Percentiles rank a stretch among this genome's conserved stretches.
phyloP scores from a whole-genome alignment of 345 rosid genomes.

The Noccaea caerulescens region DNA sequence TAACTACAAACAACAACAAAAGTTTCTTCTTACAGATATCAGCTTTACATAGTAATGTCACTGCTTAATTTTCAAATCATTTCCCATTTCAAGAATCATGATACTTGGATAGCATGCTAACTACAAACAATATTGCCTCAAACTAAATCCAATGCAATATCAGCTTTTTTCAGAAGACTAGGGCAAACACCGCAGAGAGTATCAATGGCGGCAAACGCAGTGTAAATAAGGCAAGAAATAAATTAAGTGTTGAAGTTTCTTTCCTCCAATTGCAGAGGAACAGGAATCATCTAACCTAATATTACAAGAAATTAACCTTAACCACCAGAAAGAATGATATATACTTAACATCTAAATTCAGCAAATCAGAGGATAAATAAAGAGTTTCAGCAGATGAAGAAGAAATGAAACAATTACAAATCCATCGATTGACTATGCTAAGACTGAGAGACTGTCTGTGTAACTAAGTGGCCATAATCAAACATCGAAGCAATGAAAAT shows the following conservation, averaged over 20 bases:
- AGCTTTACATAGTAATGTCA: not conserved
- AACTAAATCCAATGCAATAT: not conserved
- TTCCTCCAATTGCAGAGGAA: not conserved
- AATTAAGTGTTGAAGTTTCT: constrained; percentile 3
- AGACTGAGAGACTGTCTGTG: not conserved
- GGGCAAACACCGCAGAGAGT: not conserved
- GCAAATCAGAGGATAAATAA: constrained; percentile 11
- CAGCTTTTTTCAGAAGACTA: not conserved
- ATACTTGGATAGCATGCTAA: constrained; percentile 12
- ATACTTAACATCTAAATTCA: not conserved
- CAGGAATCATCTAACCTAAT: not conserved
- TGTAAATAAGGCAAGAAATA: not conserved
- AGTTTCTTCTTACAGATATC: not conserved
- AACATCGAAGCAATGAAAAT: constrained; percentile 5
- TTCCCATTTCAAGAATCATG: constrained; percentile 7
- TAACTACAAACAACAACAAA: too few relatives aligned
- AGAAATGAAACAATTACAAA: not conserved
- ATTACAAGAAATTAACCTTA: not conserved
- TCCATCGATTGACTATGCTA: not conserved
- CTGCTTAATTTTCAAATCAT: not conserved
- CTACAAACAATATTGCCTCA: constrained; percentile 1
- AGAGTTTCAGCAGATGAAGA: not conserved
- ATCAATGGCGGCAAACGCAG: not conserved
- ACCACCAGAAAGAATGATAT: not conserved
- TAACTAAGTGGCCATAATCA: not conserved